A percentile compares a stretch with the other conserved stretches of the same genome.
phyloP scores from a whole-genome alignment of 768 basidiomycete genomes.

The Serpula lacrymans region DNA sequence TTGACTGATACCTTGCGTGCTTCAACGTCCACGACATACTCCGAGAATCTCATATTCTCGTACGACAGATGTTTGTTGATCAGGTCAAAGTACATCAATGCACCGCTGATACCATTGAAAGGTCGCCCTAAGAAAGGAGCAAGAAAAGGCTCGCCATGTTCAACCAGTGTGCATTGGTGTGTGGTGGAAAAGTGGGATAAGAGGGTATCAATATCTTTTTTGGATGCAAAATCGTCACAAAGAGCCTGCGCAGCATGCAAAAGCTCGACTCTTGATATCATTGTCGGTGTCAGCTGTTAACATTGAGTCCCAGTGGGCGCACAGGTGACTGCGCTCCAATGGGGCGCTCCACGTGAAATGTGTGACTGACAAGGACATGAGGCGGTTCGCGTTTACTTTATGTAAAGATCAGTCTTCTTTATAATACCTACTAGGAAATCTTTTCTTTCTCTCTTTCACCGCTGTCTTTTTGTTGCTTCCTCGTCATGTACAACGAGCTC shows the following conservation, averaged over 20 bases:
- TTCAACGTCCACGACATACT: conserved; percentile 52
- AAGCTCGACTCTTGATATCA: conserved; percentile 34
- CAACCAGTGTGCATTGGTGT: conserved; percentile 41
- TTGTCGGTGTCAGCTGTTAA: no score
- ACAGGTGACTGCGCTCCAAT: no score
- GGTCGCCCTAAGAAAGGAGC: conserved; percentile 59
- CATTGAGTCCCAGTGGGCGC: no score
- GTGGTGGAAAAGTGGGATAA: conserved; percentile 50
- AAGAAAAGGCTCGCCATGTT: conserved; percentile 51
- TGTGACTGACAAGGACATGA: no score
- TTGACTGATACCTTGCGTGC: conserved; percentile 50
- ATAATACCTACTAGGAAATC: no score
- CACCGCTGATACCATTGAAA: conserved; percentile 42
- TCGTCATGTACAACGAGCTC: no score
- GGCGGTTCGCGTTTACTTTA: no score
- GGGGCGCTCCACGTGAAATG: no score
- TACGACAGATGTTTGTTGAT: conserved; percentile 46
- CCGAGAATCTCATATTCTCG: conserved; percentile 50
- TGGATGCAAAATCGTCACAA: conserved; percentile 49
- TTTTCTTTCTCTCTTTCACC: no score
- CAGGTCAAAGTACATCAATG: conserved; percentile 47
- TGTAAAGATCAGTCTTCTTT: no score
- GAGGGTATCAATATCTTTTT: conserved; percentile 39
- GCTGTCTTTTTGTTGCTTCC: no score
- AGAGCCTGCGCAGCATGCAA: conserved; percentile 43